Percentiles rank a stretch among this genome's conserved stretches.
phyloP scores from a whole-genome alignment of 1,139 yeast species.

The Blastobotrys raffinosifermentans region DNA sequence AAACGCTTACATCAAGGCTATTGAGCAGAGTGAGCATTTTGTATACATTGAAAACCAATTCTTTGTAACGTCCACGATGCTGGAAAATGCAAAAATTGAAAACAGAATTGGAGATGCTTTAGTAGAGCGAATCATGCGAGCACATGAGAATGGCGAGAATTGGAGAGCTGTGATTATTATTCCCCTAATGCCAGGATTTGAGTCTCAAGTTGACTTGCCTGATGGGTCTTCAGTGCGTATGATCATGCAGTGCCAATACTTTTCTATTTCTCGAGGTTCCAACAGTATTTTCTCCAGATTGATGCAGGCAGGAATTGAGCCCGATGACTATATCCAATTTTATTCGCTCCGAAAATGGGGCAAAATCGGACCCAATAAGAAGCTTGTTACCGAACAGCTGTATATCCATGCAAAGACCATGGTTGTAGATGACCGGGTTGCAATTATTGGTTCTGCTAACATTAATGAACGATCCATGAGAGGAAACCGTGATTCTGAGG shows the following conservation, averaged over 20 bases:
- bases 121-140: constrained; percentile 87
- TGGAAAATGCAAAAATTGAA: constrained; percentile 80
- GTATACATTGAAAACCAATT: constrained; percentile 94
- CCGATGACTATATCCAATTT: constrained; percentile 87
- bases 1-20: constrained; percentile 82
- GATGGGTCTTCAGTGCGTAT: constrained; percentile 93
- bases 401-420: constrained; percentile 90
- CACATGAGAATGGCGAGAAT: constrained; percentile 64
- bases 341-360: constrained; percentile 96
- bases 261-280: constrained; percentile 87
- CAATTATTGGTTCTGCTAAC: constrained; percentile 94
- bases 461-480: constrained; percentile 94
- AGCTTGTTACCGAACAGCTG: constrained; percentile 80
- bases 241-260: constrained; percentile 94
- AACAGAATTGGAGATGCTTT: constrained; percentile 94
- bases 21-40: constrained; percentile 88
- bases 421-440: constrained; percentile 91
- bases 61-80: constrained; percentile 79
- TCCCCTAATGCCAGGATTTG: constrained; percentile 98
- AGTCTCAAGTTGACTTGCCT: constrained; percentile 85
- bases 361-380: constrained; percentile 68
- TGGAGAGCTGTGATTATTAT: constrained; percentile 92
- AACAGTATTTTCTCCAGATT: constrained; percentile 85
- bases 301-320: constrained; percentile 67
- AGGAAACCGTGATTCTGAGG: constrained; percentile 90